Base-by-base conservation (phyloP, 305 asterid species). In the Fraxinus platypoda region DNA sequence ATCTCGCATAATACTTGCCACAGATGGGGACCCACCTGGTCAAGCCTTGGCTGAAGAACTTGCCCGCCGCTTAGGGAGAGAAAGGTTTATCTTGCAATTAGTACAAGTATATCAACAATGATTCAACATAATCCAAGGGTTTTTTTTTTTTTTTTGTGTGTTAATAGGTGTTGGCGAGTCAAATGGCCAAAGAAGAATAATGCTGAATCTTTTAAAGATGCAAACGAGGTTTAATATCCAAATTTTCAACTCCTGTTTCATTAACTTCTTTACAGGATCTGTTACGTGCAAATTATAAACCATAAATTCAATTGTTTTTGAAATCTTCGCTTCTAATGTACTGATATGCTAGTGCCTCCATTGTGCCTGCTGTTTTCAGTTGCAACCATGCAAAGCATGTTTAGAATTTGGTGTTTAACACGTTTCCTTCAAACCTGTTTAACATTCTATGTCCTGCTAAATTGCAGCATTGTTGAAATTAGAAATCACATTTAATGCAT, bases 31-130 rank as follows among this genome's bases (percentile, higher is more conserved):
- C 87, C 83, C 86, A 78, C 98, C 99, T 78, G 99, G 99, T 72
- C 98, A 90, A 88, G 98, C 99, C 84, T 90, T 96, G 82, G 98
- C 98, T 3, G 99, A 96, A 91, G 98, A 96, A 89, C 98, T 94
- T 87, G 98, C 99, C 15, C 90, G 98, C 64, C 97, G 98, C 86
- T 84, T 96, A 85, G 99, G 99, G 87, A 94, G 93, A 90, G 98
- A 93, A 85, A 89, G 95, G 98, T 92, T n/a, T 87, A 0, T 81
- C 80, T 81, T 81, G 54, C 79, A 73, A 38, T 41, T 33, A 57
- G 54, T 74, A 34, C 15, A 43, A 57, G 72, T 76, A 62, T 15
- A 75, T 38, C 33, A 26, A 68, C 8, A 9, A 68, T 74, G 30
- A 34, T 6, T 59, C 80, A 26, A 72, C 78, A 75, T 78, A 23